A percentile compares a stretch with the other conserved stretches of the same genome.
These are phyloP conservation scores for Geopyxis carbonaria DNA, from an alignment of 495 filamentous ascomycete species.

Conservation along the genomic window DNA sequence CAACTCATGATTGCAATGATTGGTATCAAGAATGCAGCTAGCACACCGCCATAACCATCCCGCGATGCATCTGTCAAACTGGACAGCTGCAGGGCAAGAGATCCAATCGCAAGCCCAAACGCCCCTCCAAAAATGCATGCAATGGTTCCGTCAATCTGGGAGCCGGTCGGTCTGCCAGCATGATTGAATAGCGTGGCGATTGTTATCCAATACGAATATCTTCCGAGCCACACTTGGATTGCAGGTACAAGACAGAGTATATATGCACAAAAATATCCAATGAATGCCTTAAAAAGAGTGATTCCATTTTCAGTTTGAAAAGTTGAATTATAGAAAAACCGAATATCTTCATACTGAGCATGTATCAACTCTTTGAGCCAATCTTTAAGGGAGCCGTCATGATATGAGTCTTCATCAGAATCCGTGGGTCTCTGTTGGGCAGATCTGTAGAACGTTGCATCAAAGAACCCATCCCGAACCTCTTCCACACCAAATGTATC, in stretches of 20 bases:
- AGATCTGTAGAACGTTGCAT: slow-evolving; percentile 37
- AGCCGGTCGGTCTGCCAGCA: slow-evolving; percentile 35
- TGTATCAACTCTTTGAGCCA: slow-evolving; percentile 1
- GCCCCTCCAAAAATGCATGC: slow-evolving; percentile 37
- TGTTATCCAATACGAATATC: slow-evolving; percentile 36
- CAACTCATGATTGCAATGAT: slow-evolving; percentile 35
- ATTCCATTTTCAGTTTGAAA: slow-evolving; percentile 27
- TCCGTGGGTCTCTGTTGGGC: slow-evolving; percentile 21
- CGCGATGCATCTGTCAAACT: slow-evolving; percentile 29
- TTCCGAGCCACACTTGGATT: slow-evolving; percentile 31
- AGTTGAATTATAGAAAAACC: slow-evolving; percentile 29
- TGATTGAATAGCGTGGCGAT: slow-evolving; percentile 39
- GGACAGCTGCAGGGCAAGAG: slow-evolving; percentile 36
- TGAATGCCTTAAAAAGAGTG: slow-evolving; percentile 34
- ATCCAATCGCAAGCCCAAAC: slow-evolving; percentile 40
- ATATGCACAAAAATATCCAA: slow-evolving; percentile 38
- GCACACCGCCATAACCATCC: slow-evolving; percentile 36
- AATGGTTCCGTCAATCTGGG: slow-evolving; percentile 38
- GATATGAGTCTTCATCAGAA: slow-evolving; percentile 27
- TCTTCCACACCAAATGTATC: slow-evolving; percentile 39
- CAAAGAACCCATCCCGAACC: slow-evolving; percentile 42
- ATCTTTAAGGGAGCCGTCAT: slow-evolving; percentile 26
- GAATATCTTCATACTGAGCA: slow-evolving; percentile 11
- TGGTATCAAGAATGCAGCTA: slow-evolving; percentile 35
- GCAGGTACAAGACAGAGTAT: slow-evolving; percentile 36